Evolutionary conservation across 495 filamentous ascomycete genomes (phyloP), one percentile per base, ranked within the genome.

Genomic region (Hamigera avellanea): DNA sequence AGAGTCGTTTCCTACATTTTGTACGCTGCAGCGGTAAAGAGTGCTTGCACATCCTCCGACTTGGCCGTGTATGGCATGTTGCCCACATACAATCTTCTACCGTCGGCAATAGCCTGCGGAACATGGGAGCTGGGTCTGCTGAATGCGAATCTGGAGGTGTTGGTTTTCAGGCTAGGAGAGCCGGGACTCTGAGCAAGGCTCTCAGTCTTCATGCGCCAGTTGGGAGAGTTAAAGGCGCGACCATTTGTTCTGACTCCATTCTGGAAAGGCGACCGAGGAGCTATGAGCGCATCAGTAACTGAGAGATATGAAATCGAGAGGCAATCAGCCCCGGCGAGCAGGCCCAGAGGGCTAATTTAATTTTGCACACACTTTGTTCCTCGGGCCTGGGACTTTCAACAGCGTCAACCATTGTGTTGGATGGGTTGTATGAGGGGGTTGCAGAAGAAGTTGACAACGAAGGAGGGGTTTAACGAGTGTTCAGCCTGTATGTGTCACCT

Each of bases 51-150:
- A 50, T 83, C 76, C 41, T 69, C 61, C 14, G 66, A 61, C 54
- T 73, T 76, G 30, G 73, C 75, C 27, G 66, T 64, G 48, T 83
- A 83, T 6, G 71, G 72, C 51, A 83, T 64, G 47, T 82, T 83
- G 45, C 78, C 78, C 7, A 83, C 64, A 50, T 82, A 83, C 32
- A 82, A 62, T 14, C 62, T 57, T 14, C 62, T 56, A 6, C 62
- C 60, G 32, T 66, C 62, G 2, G 55, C 51, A 26, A 64, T 64
- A 12, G 60, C 62, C 40, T 59, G 57, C 5, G 62, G 58, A 0
- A 58, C 59, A 41, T 60, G 59, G 19, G 52, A 34, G 30, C 52
- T 54, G 9, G 59, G 54, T 29, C 49, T 49, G 43, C 55, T 55
- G 42, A 63, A 65, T 18, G 57, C 53, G 9, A 49, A 37, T 16